Base-by-base conservation (phyloP, 257 asterid genomes). In the Agastache rugosa region DNA sequence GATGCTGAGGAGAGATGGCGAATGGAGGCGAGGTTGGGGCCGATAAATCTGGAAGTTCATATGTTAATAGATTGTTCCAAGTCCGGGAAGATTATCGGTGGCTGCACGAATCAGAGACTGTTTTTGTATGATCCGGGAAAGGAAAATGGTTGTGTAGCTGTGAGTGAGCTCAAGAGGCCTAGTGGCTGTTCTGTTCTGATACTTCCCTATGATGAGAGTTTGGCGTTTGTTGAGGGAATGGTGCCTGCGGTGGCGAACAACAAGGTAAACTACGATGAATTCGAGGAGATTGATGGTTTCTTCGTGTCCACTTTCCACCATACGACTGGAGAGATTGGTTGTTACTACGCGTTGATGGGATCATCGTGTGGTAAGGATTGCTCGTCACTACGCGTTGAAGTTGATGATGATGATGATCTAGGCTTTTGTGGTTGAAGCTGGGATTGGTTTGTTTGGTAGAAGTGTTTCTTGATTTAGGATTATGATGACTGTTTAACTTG, bases 61-160 rank as follows among this genome's bases (percentile, higher is more conserved):
- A 19, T n/a, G 34, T 29, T 42, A 11, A 2, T 60, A 23, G 70
- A 27, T 4, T 44, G 70, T 20, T 45, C 77, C 0, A 61, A 19
- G 25, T 61, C 9, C 48, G 77, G 63, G 39, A 73, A 45, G 12
- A 11, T 61, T 31, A 0, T 73, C 4, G 70, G 5, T 50, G 22
- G 23, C 8, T 42, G 31, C 56, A 23, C 3, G 9, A 7, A 45
- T 44, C 41, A 37, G 19, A 23, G 23, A 4, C 8, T 50, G 3
- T 50, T 50, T 3, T 1, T 50, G 11, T 50, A n/a, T 50, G 25
- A 50, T 50, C 1, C 56, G 56, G 23, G n/a, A 9, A 5, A 16
- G 20, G 16, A n/a, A 5, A 0, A 4, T 35, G 39, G 39, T 5
- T 6, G 8, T n/a, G 20, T 4, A 3, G 20, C 2, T 8, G 54